Evolutionary conservation across 2,329 filamentous ascomycete genomes (phyloP).

Genomic region (Chaetomium olivaceum): DNA sequence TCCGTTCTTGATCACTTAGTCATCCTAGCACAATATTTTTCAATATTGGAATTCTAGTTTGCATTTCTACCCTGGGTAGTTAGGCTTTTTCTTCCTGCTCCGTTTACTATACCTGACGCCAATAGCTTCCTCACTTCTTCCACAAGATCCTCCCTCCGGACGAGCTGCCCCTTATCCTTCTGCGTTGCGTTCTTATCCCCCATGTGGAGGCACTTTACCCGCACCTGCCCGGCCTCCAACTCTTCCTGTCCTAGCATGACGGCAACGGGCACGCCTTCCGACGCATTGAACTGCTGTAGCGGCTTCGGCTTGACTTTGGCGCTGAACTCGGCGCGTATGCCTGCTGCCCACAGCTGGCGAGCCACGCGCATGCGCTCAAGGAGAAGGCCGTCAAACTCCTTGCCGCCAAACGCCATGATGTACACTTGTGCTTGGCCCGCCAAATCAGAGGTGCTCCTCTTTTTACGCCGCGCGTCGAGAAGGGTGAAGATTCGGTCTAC

Average conservation of each 20-base stretch:
- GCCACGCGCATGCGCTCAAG: conserved; percentile 18
- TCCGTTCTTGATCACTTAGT: background rate
- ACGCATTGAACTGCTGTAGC: conserved; percentile 84
- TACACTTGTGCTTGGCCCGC: conserved; percentile 82
- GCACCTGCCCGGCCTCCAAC: conserved; percentile 76
- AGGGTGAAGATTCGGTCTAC: conserved; percentile 69
- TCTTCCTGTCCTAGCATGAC: conserved; percentile 88
- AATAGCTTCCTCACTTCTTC: conserved; percentile 4
- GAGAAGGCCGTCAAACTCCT: conserved; percentile 57
- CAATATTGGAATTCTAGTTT: no score
- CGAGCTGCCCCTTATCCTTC: conserved; percentile 19
- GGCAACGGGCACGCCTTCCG: conserved; percentile 78
- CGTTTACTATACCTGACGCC: background rate
- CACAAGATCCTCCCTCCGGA: conserved; percentile 6
- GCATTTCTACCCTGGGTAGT: no score
- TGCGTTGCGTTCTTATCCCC: conserved; percentile 44
- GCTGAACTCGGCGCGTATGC: conserved; percentile 85
- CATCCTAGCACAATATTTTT: background rate
- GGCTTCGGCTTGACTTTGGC: conserved; percentile 91
- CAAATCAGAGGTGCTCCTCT: conserved; percentile 42
- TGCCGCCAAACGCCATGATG: conserved; percentile 91
- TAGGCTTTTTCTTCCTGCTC: no score
- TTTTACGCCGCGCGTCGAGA: conserved; percentile 47
- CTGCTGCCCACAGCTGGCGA: conserved; percentile 71
- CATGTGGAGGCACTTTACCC: conserved; percentile 89